Conservation (phyloP, 2,329 filamentous ascomycete genomes). For the Geosmithia putterillii region DNA sequence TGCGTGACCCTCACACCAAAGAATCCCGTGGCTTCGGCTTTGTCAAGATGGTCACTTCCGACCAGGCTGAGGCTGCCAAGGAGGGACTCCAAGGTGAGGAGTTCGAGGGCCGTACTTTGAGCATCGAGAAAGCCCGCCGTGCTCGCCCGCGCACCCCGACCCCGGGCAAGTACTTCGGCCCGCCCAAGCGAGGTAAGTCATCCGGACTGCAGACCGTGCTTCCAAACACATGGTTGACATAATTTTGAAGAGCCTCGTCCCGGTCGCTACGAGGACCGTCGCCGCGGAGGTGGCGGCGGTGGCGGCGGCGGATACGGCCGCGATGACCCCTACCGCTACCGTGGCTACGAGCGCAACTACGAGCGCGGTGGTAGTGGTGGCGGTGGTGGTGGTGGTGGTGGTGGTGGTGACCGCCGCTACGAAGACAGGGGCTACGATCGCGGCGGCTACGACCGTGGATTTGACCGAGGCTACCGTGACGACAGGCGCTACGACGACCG, state of each 20-base stretch:
- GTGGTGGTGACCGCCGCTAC: conserved; percentile 34
- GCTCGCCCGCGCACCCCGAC: conserved; percentile 91
- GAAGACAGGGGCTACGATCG: conserved; percentile 37
- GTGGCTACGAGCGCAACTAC: conserved; percentile 25
- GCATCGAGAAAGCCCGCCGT: conserved; percentile 97
- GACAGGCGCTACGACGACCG: conserved; percentile 26
- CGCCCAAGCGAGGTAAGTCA: conserved; percentile 82
- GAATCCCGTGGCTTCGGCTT: conserved; percentile 98
- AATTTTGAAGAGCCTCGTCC: conserved; percentile 22
- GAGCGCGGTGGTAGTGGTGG: no score
- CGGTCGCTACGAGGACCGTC: conserved; percentile 49
- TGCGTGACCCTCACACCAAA: conserved; percentile 96
- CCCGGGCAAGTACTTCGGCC: conserved; percentile 97
- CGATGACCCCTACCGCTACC: conserved; percentile 46
- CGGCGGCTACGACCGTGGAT: conserved; percentile 43
- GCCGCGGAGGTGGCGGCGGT: conserved; percentile 46
- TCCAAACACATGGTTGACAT: conserved; percentile 7
- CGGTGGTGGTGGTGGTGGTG: no score
- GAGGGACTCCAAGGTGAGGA: conserved; percentile 91
- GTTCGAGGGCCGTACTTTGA: conserved; percentile 88
- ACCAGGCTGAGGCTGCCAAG: conserved; percentile 93
- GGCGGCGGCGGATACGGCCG: conserved; percentile 34
- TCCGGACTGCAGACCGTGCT: background rate
- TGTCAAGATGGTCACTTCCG: conserved; percentile 94
- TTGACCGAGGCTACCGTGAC: conserved; percentile 23